Evolutionary conservation across 352 stramenopile genomes (phyloP), one percentile per base, ranked within the genome.

Genomic region (Phytophthora podocarpi): DNA sequence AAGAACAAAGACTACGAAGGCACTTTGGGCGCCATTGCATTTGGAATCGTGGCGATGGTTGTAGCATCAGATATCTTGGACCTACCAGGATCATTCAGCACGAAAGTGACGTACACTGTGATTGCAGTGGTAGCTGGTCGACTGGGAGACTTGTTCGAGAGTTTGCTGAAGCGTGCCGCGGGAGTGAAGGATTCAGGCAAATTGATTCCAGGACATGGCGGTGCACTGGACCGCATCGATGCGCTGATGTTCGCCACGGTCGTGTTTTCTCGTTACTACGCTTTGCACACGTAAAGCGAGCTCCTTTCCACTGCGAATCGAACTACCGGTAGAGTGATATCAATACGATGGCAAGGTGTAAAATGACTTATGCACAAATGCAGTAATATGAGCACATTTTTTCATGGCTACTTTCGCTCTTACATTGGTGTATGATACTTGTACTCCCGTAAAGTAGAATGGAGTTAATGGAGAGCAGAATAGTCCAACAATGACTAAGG

Each of bases 1-100:
- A 96, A 96, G 18, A 98, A 98, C 79, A 99, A 99, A 69, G 97
- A 97, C 43, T 90, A 98, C 13, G 95, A 99, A 74, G 96, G 96
- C n/a, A 93, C 96, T 5, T 43, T 98, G 3, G 92, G 89, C 10
- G 96, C 93, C 2, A 67, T 87, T 10, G 35, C 87, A 0, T 88
- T 86, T 18, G 91, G 85, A 12, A 61, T 98, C 35, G 80, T 82
- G 13, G 88, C 94, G 6, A 97, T 95, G 78, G 71, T 93, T 11
- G 70, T 95, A 28, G 67, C 71, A 7, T 87, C 74, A 16, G 26
- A 79, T 4, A 7, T 85, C 13, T 87, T 96, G 57, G 64, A 82
- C 6, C 36, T 97, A 0, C 82, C 83, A 4, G 95, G 94, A 3
- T 74, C 80, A 0, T 54, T 88, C 8, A 81, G 95, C 55, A 91